Evolutionary conservation across 768 basidiomycete species (phyloP), one percentile per base, ranked within the genome.

Genomic region (Tubosaeta sp.): DNA sequence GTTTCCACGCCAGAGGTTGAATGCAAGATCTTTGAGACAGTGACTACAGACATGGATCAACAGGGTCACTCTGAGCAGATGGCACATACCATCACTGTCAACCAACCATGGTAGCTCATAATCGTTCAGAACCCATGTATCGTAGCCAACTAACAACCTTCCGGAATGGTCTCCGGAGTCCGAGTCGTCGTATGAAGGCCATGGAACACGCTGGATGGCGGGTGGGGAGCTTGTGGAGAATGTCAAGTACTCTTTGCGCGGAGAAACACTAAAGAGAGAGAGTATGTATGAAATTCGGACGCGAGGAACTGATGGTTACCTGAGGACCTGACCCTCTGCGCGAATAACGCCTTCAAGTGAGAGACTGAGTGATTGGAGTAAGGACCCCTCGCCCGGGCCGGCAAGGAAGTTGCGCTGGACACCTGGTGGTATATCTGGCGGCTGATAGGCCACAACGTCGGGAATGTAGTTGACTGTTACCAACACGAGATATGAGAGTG

Each of bases 271-370:
- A 31, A 52, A 14, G 39, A 19, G 48, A 9, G 30, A 1, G 34
- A 12, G 48, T 51, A 11, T 32, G 34, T 51, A 47, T 45, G 22
- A 56, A 27, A 13, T 24, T 39, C 35, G 36, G 44, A 29, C 24
- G 40, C 34, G 46, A 44, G 40, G 12, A 39, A 38, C 41, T 18
- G 38, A 34, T 36, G 16, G 49, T 31, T 52, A 88, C 90, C 86
- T 86, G 41, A 87, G 69, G 22, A 93, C 72, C 21, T 75, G 74
- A 3, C 90, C 90, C 50, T 93, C 87, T 10, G 89, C 79, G 11
- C 81, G 80, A 51, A 93, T 78, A 27, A 93, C 88, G 2, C 91
- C 90, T 63, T 92, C 90, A 48, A 94, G 82, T 32, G 81, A 78
- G 46, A 92, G 73, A 43, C 73, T 75, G 32, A 90, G 68, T n/a